Evolutionary conservation across 129 eudicot species (phyloP).

Genomic region (Pittosporum tobira): DNA sequence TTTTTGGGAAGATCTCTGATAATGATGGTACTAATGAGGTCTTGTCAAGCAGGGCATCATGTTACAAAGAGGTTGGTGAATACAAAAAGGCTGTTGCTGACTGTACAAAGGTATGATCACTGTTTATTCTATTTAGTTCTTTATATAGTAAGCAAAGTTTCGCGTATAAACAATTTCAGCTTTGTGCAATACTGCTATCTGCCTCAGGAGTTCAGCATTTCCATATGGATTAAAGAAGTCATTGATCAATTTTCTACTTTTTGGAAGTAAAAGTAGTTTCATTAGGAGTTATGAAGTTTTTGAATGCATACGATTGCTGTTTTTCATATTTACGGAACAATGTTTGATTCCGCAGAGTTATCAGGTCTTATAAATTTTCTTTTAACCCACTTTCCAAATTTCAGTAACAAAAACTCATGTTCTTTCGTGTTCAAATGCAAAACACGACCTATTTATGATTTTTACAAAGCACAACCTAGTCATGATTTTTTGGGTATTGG

Average conservation of each 20-base stretch:
- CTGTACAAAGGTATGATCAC: slow-evolving; percentile 72
- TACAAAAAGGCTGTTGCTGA: slow-evolving; percentile 99
- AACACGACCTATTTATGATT: too few species aligned
- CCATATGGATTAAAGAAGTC: too few species aligned
- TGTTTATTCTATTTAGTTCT: background rate
- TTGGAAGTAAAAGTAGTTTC: background rate
- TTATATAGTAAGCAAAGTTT: too few species aligned
- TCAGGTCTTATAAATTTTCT: background rate
- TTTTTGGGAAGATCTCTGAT: slow-evolving; percentile 65
- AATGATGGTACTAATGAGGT: slow-evolving; percentile 51
- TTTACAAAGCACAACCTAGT: too few species aligned
- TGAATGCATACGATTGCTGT: background rate
- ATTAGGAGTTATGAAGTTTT: background rate
- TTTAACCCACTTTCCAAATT: background rate
- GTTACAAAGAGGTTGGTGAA: slow-evolving; percentile 97
- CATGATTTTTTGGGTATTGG: background rate
- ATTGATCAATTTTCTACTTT: background rate
- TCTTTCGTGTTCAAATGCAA: background rate
- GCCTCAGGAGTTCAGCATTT: too few species aligned
- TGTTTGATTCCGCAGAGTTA: background rate
- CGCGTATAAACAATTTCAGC: too few species aligned
- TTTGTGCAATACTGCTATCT: too few species aligned
- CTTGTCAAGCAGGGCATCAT: slow-evolving; percentile 72
- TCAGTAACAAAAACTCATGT: background rate
- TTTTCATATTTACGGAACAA: background rate